Base-by-base conservation (phyloP, 257 asterid genomes). In the Verbena officinalis region DNA sequence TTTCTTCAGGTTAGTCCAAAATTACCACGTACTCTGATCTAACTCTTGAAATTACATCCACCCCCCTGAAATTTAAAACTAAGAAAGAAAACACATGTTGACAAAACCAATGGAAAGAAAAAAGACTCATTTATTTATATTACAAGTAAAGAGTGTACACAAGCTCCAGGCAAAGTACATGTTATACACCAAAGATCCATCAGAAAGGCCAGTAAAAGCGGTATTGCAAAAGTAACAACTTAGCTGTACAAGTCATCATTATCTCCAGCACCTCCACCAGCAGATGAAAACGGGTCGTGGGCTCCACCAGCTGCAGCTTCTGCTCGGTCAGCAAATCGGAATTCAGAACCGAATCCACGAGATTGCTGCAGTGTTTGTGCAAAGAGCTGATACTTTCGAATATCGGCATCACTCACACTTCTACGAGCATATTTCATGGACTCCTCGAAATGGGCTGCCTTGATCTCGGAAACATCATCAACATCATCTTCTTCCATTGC, bases 281-380 rank as follows among this genome's bases (percentile, higher is more conserved):
- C 67, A 2, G 81, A 68, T 0, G 78, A 52, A 45, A 77, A 72
- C 9, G 73, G 81, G 73, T 68, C 81, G 0, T 58, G 14, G 42
- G 68, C 65, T 17, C 72, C 78, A 9, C 66, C 64, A 34, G 71
- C 58, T 39, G 74, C 33, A 11, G 75, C 24, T 4, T 71, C 79
- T 1, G 72, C 31, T 1, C 70, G 71, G 34, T 73, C 79, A 0
- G 79, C 43, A 42, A 77, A 81, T 33, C 76, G 72, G 19, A 77
- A 74, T 39, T 81, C 80, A 9, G 79, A n/a, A 15, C 86, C 80
- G 1, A 77, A 22, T 5, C 80, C 85, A 21, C 78, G 73, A 64
- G 85, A 73, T 42, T 80, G 85, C 60, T 80, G 85, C 24, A 80
- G 57, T 1, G 82, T 80, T 68, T 80, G 85, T 1, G 82, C 80